Base-by-base conservation (phyloP, 2,329 filamentous ascomycete species). In the Grosmannia clavigera region DNA sequence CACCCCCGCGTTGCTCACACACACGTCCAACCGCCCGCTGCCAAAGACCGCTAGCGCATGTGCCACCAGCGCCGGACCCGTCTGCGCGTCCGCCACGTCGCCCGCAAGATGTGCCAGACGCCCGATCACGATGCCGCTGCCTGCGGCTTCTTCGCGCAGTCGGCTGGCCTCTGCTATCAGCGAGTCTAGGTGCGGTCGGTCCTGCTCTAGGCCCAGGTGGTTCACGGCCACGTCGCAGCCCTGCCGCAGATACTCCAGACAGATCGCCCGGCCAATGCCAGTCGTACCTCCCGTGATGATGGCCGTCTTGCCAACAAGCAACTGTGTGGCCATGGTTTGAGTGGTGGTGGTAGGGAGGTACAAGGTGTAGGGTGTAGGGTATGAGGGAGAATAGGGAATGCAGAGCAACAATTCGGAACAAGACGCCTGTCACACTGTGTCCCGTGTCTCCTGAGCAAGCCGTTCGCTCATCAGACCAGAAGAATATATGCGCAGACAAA, bases 271-370 rank as follows among this genome's bases (percentile, higher is more conserved):
- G 58, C 91, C 91, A 67, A 95, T 95, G 60, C 90, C 90, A 1
- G 90, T 95, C 3, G 87, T 86, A 61, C 88, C 90, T 64, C 91
- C 90, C 0, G 90, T 95, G 68, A 96, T 90, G 70, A 90, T 87
- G 72, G 89, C 89, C 14, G 85, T 86, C 73, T 95, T 95, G 71
- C 82, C 83, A 59, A 75, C 70, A 61, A 95, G 83, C 66, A 94
- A 79, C 65, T 76, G 68, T 53, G 69, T 46, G 3, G 55, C 54
- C 59, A 57, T 53, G 46, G 22, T n/a, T 22, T 22, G 22, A 22
- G 65, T 5, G 76, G 69, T 77, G 80, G 80, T n/a, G 68, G 77
- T 80, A 80, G 22, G 43, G 61, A 22, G 29, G 22, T 50, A 14
- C 1, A 33, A 9, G 14, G 19, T n/a, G 27, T 12, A 6, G 19